Conservation (phyloP, 177 flowering plant species). For the Vitis hybrid region DNA sequence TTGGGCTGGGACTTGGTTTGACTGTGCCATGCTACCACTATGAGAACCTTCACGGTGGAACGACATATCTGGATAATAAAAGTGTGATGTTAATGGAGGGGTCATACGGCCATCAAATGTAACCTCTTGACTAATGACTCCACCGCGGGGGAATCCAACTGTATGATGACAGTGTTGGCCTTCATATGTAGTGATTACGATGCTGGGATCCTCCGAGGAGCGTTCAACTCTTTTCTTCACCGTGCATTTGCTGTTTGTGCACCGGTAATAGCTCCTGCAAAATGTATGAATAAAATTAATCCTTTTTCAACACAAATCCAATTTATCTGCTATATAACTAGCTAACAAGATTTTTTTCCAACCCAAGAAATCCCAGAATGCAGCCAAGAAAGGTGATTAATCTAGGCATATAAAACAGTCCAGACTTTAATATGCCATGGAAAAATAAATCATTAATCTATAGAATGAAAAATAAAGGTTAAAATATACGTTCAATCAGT, state of each 20-base stretch:
- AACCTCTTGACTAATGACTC: constrained; percentile 29
- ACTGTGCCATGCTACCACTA: constrained; percentile 7
- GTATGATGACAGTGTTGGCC: constrained; percentile 92
- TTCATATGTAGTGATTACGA: constrained; percentile 90
- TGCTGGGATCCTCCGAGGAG: constrained; percentile 64
- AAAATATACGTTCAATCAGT: too few relatives aligned
- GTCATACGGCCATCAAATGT: constrained; percentile 28
- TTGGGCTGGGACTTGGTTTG: constrained; percentile 13
- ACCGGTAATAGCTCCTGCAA: constrained; percentile 86
- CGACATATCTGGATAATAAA: constrained; percentile 32
- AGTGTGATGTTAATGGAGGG: constrained; percentile 23
- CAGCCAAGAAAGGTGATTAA: too few relatives aligned
- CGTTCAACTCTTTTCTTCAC: constrained; percentile 94
- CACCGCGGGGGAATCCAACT: constrained; percentile 56
- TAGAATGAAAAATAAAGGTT: too few relatives aligned
- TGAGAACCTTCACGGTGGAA: constrained; percentile 20
- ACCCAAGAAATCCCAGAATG: too few relatives aligned
- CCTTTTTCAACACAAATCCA: not conserved
- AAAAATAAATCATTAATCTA: too few relatives aligned
- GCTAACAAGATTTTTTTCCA: not conserved
- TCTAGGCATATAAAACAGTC: too few relatives aligned
- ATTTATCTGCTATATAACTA: not conserved
- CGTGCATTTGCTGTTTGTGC: constrained; percentile 84
- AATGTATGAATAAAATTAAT: not conserved
- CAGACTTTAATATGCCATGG: too few relatives aligned